Evolutionary conservation across 306 rosid genomes (phyloP), one percentile per base, ranked within the genome.

Genomic region (Betula pendula): DNA sequence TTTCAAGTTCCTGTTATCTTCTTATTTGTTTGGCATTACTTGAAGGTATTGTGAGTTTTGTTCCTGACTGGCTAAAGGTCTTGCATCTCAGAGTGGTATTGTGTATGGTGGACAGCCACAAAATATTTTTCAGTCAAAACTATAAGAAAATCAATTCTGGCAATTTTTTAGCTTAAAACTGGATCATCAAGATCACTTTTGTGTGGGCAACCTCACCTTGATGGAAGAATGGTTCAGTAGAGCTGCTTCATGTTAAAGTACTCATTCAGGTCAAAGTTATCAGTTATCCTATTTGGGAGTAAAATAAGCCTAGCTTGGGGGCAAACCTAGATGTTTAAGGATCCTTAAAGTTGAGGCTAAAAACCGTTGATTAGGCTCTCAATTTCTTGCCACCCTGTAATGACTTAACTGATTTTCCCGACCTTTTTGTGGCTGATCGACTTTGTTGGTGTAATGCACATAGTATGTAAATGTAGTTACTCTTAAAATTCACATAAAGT

Each of bases 81-180:
- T 48, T 22, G 27, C 62, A 45, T 69, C 60, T 70, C 40, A 60
- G 68, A 24, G 27, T 70, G 22, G n/a, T 9, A 55, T 29, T 71
- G 40, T 45, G 75, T 68, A 50, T 75, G 53, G 5, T 47, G 65
- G 66, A 55, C 22, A 52, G 17, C 58, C 59, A 52, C 51, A 29
- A 20, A 62, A 40, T 71, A 55, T 45, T 42, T 75, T 72, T 19
- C 20, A 49, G 52, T 70, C 47, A 40, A 73, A 58, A 24, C 42
- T 62, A 24, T 56, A 68, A 27, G 48, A 63, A 33, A 56, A 24
- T 75, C 16, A 15, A 31, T 62, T 8, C 12, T 63, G 55, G 59
- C 67, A 65, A 11, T 59, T 38, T 73, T 70, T 70, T 20, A 75
- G 51, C 50, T 3, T 31, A 31, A 17, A 62, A 14, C 68, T 3